Evolutionary conservation across 1,284 basidiomycete genomes (phyloP).

Genomic region (Porodaedalea pini): DNA sequence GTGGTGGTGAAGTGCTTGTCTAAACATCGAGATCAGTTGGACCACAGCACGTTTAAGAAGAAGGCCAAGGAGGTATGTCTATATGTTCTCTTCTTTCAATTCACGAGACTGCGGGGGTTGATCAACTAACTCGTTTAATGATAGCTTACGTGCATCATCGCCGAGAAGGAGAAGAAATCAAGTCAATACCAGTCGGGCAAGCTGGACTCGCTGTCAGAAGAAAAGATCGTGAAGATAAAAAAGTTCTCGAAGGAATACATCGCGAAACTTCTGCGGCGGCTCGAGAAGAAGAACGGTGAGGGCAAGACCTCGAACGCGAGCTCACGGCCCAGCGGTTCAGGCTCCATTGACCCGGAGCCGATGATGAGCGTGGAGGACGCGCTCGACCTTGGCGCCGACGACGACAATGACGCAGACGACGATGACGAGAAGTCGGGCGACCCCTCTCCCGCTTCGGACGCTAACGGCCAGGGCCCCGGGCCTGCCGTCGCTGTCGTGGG

Average conservation of each 20-base stretch:
- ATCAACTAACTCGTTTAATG: slow-evolving; percentile 5
- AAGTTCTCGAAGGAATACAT: slow-evolving; percentile 91
- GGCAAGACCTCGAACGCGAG: slow-evolving; percentile 23
- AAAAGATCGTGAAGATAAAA: slow-evolving; percentile 89
- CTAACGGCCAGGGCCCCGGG: slow-evolving; percentile 25
- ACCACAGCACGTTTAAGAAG: slow-evolving; percentile 88
- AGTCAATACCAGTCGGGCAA: slow-evolving; percentile 67
- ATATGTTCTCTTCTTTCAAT: slow-evolving; percentile 9
- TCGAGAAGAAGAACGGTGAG: slow-evolving; percentile 46
- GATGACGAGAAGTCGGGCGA: slow-evolving; percentile 28
- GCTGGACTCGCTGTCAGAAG: slow-evolving; percentile 76
- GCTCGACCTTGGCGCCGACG: slow-evolving; percentile 42
- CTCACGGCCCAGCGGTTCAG: neutral
- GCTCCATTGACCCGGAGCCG: slow-evolving; percentile 11
- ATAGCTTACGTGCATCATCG: slow-evolving; percentile 76
- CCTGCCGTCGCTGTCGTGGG: slow-evolving; percentile 25
- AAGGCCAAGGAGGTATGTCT: slow-evolving; percentile 86
- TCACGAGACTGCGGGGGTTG: slow-evolving; percentile 21
- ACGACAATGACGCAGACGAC: slow-evolving; percentile 26
- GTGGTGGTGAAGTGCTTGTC: slow-evolving; percentile 92
- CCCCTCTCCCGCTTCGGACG: slow-evolving; percentile 19
- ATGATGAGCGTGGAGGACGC: slow-evolving; percentile 36
- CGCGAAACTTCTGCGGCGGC: slow-evolving; percentile 58
- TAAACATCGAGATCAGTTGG: slow-evolving; percentile 80
- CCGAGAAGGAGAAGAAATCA: slow-evolving; percentile 92